Base-by-base conservation (phyloP, 1,284 basidiomycete species). In the Porogramme epimiltina region DNA sequence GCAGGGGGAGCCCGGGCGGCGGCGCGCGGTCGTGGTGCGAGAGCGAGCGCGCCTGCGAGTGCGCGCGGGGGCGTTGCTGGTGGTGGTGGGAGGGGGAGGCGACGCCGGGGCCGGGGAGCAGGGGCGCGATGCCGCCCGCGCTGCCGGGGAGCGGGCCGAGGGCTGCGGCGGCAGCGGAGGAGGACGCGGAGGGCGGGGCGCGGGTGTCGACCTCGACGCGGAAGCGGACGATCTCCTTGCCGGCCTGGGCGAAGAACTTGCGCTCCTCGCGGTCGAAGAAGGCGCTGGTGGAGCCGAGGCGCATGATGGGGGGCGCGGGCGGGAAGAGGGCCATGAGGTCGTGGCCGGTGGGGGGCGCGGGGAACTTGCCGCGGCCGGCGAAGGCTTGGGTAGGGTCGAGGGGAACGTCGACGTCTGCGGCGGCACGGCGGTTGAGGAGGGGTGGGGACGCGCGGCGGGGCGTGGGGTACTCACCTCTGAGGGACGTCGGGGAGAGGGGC, bases 261-360 rank as follows among this genome's bases (percentile, higher is more conserved):
- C 85, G 83, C 59, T 89, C 87, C 66, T 89, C 84, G 1, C 78
- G 74, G 56, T 82, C 79, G 66, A 89, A 89, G 66, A 79, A 89
- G 31, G 81, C 79, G 45, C 80, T 83, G 0, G 87, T 89, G 1
- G 85, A 79, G 1, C 81, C 81, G 2, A 77, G 73, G 52, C 78
- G 72, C 67, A 79, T 73, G 58, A 79, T 69, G 25, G 75, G 73
- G 8, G 84, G 76, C 6, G 82, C 73, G 4, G 87, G 78, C 1
- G 87, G 87, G 65, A 89, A 89, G 71, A 90, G 78, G 10, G 84
- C 84, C 87, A 90, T 90, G 59, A 90, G 77, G 58, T 90, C 86
- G 60, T 90, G 87, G 2, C 87, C 87, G 0, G 86, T 88, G 4
- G 85, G 84, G 1, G 87, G 87, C 0, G 84, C 78, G 20, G 87